Evolutionary conservation across 2,329 filamentous ascomycete species (phyloP), one percentile per base, ranked within the genome.

Genomic region (Amphichorda felina): DNA sequence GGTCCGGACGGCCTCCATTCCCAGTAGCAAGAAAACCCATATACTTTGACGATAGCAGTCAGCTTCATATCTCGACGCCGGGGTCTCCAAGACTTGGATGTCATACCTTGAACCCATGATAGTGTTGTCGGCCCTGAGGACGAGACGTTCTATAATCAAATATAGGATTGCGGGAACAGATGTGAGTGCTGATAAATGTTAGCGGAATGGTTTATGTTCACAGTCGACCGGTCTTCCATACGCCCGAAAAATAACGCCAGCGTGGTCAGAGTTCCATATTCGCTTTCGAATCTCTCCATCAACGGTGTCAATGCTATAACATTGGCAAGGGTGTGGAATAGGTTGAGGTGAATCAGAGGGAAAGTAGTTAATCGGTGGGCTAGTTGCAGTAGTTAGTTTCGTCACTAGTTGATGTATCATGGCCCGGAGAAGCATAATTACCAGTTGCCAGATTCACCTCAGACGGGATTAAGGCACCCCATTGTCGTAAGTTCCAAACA

Each of bases 341-440:
- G 70, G 48, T 81, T 82, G 30, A 76, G 58, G 54, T 98, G 91
- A 40, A 95, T 77, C 38, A 98, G 66, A 1, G 88, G 86, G 52
- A 86, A 98, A 1, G 89, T 93, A 54, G 94, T 95, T 25, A 94
- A 70, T 41, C 91, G 79, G 59, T 95, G 89, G 64, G 94, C 88
- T 35, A 24, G 4, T 15, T 9, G 18, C 16, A 19, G 13, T 15
- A 4, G 30, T 40, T 26, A 42, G 38, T 32, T 32, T 19, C 6
- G 29, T 11, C 21, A 8, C 17, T n/a, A 24, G 13, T 29, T 9
- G 10, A 33, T 24, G 14, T 21, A 21, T 5, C 27, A 31, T 15
- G 6, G 13, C 29, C 29, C 21, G 21, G 16, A 4, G 8, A 16
- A 19, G 15, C 16, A 36, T 9, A 36, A 43, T 39, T 67, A 91